Conservation (phyloP, 352 stramenopile species). For the Sclerospora graminicola region DNA sequence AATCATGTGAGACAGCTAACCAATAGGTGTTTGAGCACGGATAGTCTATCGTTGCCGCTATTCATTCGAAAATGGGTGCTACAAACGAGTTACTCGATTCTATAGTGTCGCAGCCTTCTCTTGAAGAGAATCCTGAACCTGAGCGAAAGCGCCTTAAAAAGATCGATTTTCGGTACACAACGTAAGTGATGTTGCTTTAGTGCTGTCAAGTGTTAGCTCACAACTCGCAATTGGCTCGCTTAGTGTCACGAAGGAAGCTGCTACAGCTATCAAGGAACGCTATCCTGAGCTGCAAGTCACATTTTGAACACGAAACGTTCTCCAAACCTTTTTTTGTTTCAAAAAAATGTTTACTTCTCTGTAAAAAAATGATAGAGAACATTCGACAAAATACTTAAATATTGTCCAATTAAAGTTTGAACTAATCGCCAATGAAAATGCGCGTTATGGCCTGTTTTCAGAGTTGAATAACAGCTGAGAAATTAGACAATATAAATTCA, state of each 20-base stretch:
- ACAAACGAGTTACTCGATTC: slow-evolving; percentile 25
- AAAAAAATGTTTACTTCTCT: no score
- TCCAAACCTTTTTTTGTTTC: neutral
- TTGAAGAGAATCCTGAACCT: slow-evolving; percentile 35
- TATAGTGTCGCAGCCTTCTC: slow-evolving; percentile 10
- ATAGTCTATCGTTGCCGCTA: slow-evolving; percentile 57
- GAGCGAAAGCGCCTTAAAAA: slow-evolving; percentile 84
- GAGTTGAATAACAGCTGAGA: no score
- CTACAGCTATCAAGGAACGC: slow-evolving; percentile 54
- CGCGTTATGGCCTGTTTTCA: no score
- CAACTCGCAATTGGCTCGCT: neutral
- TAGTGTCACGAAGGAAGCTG: slow-evolving; percentile 79
- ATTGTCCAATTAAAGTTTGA: no score
- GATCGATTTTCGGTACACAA: slow-evolving; percentile 85
- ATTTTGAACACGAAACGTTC: slow-evolving; percentile 17
- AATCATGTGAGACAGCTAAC: neutral
- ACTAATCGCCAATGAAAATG: no score
- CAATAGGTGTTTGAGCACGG: slow-evolving; percentile 1
- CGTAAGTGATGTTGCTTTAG: slow-evolving; percentile 29
- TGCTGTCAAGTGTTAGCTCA: slow-evolving; percentile 1
- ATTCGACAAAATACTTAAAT: no score
- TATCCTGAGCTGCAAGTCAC: slow-evolving; percentile 39
- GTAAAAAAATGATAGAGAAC: no score
- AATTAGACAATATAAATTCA: no score
- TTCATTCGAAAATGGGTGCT: slow-evolving; percentile 72